These are phyloP conservation scores for Clonostachys sp. DNA, from an alignment of 2,329 filamentous ascomycete species.

Conservation along the genomic window DNA sequence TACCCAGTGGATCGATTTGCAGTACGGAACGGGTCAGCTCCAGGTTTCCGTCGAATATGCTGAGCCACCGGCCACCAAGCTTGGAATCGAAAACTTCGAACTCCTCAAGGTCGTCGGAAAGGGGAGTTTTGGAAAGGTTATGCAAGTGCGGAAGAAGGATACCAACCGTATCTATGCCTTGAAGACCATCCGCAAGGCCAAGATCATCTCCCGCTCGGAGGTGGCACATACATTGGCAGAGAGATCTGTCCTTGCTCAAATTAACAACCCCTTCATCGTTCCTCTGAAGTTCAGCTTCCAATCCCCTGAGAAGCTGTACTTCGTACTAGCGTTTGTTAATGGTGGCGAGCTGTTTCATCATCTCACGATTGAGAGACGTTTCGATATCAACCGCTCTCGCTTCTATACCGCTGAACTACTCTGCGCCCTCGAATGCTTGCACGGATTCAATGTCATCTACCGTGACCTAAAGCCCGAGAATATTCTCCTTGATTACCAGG, in stretches of 20 bases:
- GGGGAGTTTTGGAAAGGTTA: constrained; percentile 98
- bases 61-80: constrained; percentile 81
- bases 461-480: constrained; percentile 75
- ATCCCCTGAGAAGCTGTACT: constrained; percentile 95
- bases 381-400: constrained; percentile 92
- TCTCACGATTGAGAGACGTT: constrained; percentile 91
- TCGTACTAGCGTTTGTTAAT: constrained; percentile 95
- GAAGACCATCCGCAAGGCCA: constrained; percentile 98
- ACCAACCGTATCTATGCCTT: constrained; percentile 96
- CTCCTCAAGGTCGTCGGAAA: constrained; percentile 97
- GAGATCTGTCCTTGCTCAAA: constrained; percentile 93
- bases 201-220: constrained; percentile 98
- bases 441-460: constrained; percentile 99
- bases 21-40: constrained; percentile 84
- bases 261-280: constrained; percentile 99
- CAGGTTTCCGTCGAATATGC: constrained; percentile 94
- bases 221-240: constrained; percentile 96
- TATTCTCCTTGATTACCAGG: constrained; percentile 94
- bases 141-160: constrained; percentile 98
- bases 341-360: constrained; percentile 98
- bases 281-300: constrained; percentile 99
- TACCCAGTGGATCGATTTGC: constrained; percentile 89
- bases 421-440: constrained; percentile 91
- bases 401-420: constrained; percentile 97
- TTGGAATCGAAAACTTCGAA: constrained; percentile 96